These are phyloP conservation scores for Centella asiatica DNA, from an alignment of 129 eudicot genomes.

Conservation along the genomic window DNA sequence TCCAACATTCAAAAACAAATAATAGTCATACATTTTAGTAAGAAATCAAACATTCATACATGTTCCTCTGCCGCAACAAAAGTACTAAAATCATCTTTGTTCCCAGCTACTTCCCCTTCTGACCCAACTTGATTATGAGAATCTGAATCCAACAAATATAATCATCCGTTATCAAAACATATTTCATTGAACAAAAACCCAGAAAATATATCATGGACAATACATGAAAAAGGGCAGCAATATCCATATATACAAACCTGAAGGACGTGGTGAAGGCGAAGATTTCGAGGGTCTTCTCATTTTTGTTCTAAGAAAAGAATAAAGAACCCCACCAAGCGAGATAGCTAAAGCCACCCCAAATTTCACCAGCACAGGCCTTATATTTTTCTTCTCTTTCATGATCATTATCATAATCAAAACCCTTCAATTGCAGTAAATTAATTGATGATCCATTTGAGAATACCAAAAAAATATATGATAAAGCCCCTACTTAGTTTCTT, in stretches of 20 bases:
- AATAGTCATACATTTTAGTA: neutral
- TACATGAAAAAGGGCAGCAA: neutral
- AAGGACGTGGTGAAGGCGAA: constrained; percentile 15
- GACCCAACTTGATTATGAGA: constrained; percentile 25
- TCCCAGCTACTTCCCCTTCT: constrained; percentile 12
- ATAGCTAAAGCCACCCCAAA: constrained; percentile 66
- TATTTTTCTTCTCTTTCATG: constrained; percentile 41
- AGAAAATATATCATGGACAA: neutral
- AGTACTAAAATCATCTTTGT: constrained; percentile 15
- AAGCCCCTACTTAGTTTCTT: constrained; percentile 16
- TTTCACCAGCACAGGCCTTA: constrained; percentile 50
- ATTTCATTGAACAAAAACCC: neutral
- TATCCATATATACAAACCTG: constrained; percentile 14
- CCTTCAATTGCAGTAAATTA: neutral
- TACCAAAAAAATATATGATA: constrained; percentile 1
- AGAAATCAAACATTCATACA: constrained; percentile 27
- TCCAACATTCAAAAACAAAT: no score
- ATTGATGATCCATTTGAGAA: constrained; percentile 18
- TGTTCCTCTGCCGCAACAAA: constrained; percentile 19
- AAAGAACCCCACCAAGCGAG: constrained; percentile 67
- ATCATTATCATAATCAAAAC: constrained; percentile 15
- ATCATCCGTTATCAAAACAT: neutral
- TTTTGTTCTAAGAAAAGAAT: constrained; percentile 36
- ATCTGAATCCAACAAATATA: constrained; percentile 31
- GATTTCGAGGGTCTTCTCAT: constrained; percentile 30